Percentiles rank a stretch among this genome's conserved stretches.
phyloP scores from a whole-genome alignment of 441 rosid genomes.

The Bocquillonia castaneifolia region DNA sequence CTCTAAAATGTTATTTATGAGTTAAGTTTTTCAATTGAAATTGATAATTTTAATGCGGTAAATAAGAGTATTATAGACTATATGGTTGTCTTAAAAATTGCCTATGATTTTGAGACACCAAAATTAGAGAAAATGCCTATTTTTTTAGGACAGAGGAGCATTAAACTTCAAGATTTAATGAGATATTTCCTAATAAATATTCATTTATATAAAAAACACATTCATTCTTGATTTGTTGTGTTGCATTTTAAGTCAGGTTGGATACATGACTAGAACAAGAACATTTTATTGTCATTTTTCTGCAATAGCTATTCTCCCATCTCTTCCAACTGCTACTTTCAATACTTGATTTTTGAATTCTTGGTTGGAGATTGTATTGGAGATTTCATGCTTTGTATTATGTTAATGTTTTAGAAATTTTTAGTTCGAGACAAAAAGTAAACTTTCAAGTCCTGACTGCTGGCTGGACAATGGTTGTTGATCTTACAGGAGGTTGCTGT shows the following conservation, averaged over 20 bases:
- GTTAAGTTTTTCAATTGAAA: no score
- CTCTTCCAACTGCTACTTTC: neutral
- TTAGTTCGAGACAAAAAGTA: neutral
- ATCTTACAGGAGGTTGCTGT: conserved; percentile 91
- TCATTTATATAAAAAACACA: no score
- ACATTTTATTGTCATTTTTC: neutral
- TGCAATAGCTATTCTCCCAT: conserved; percentile 4
- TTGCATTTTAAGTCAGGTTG: neutral
- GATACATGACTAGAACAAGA: neutral
- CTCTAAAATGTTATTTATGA: no score
- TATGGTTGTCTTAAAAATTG: no score
- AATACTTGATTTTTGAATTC: neutral
- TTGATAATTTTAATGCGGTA: no score
- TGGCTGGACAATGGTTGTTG: conserved; percentile 26
- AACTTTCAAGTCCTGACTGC: conserved; percentile 7
- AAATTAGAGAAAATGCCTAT: no score
- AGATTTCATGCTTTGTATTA: neutral
- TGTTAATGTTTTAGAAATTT: neutral
- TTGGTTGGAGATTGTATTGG: neutral
- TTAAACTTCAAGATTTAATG: no score
- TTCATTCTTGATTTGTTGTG: neutral
- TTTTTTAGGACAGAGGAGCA: no score
- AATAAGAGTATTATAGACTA: no score
- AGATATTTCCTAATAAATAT: no score
- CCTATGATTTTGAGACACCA: no score